Percentiles rank a stretch among this genome's conserved stretches.
Conservation (phyloP, 345 rosid species). For the Orychophragmus violaceus region DNA sequence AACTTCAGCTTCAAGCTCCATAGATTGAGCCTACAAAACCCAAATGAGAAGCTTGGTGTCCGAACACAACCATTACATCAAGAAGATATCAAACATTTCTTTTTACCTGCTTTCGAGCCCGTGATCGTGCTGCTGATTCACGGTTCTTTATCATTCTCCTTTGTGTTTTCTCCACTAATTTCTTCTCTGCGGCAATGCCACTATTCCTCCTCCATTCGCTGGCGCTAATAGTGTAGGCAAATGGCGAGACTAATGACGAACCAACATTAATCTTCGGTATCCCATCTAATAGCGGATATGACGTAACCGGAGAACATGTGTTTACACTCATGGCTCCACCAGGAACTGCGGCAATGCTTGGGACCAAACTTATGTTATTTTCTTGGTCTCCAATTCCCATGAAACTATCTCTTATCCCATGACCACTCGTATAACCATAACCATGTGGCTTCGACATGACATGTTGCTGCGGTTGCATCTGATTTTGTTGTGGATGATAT, state of each 20-base stretch:
- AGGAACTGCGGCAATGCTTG: conserved; percentile 42
- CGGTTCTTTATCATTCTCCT: conserved; percentile 92
- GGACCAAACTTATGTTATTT: conserved; percentile 31
- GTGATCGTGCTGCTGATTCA: conserved; percentile 88
- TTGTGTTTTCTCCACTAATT: conserved; percentile 66
- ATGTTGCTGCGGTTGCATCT: conserved; percentile 25
- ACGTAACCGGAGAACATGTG: conserved; percentile 43
- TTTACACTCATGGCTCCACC: conserved; percentile 23
- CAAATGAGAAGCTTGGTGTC: background rate
- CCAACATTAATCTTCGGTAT: conserved; percentile 57
- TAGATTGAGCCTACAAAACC: conserved; percentile 55
- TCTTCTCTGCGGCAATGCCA: conserved; percentile 36
- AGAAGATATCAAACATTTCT: background rate
- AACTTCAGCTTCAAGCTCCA: conserved; percentile 79
- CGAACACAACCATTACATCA: background rate
- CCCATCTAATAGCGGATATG: conserved; percentile 49
- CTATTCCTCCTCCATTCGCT: conserved; percentile 46
- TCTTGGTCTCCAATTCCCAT: conserved; percentile 40
- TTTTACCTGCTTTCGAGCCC: conserved; percentile 89
- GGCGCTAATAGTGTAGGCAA: conserved; percentile 39
- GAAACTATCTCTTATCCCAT: conserved; percentile 47
- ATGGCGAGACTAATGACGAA: conserved; percentile 55
- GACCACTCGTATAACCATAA: conserved; percentile 36
- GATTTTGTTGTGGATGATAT: conserved; percentile 22
- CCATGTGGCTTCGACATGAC: conserved; percentile 44